A percentile compares a stretch with the other conserved stretches of the same genome.
These are phyloP conservation scores for Volutella citrinella DNA, from an alignment of 2,329 filamentous ascomycete genomes.

Conservation along the genomic window DNA sequence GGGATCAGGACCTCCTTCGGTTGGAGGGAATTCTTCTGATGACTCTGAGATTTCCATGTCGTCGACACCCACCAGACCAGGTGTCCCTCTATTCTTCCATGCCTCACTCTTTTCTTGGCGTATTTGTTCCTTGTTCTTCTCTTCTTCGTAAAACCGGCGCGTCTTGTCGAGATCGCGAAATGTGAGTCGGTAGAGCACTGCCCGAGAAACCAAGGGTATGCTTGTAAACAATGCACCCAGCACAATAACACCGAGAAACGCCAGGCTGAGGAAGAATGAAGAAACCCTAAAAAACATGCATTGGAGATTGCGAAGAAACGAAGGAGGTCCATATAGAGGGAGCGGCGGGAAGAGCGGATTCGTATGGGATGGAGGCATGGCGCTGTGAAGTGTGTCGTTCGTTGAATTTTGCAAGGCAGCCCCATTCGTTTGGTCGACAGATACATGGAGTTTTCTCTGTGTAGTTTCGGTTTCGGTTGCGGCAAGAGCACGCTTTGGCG, in stretches of 20 bases:
- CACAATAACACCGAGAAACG: slow-evolving; percentile 74
- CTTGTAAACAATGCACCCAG: slow-evolving; percentile 69
- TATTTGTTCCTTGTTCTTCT: slow-evolving; percentile 54
- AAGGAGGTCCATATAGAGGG: slow-evolving; percentile 76
- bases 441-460: slow-evolving; percentile 20
- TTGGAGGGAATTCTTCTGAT: slow-evolving; percentile 62
- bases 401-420: slow-evolving; percentile 40
- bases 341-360: slow-evolving; percentile 82
- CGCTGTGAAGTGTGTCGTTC: slow-evolving; percentile 42
- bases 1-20: slow-evolving; percentile 77
- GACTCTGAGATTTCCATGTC: slow-evolving; percentile 41
- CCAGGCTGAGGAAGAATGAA: slow-evolving; percentile 73
- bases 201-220: slow-evolving; percentile 49
- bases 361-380: slow-evolving; percentile 64
- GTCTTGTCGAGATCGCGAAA: slow-evolving; percentile 56
- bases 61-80: slow-evolving; percentile 31
- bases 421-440: too few relatives aligned
- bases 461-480: slow-evolving; percentile 22
- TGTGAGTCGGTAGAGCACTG: slow-evolving; percentile 51
- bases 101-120: slow-evolving; percentile 56
- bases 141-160: slow-evolving; percentile 72
- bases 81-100: slow-evolving; percentile 55
- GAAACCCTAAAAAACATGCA: slow-evolving; percentile 62
- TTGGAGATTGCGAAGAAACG: slow-evolving; percentile 61
- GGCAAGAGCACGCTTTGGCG: slow-evolving; percentile 30